Evolutionary conservation across 306 rosid species (phyloP).

Genomic region (Cucumis melo): DNA sequence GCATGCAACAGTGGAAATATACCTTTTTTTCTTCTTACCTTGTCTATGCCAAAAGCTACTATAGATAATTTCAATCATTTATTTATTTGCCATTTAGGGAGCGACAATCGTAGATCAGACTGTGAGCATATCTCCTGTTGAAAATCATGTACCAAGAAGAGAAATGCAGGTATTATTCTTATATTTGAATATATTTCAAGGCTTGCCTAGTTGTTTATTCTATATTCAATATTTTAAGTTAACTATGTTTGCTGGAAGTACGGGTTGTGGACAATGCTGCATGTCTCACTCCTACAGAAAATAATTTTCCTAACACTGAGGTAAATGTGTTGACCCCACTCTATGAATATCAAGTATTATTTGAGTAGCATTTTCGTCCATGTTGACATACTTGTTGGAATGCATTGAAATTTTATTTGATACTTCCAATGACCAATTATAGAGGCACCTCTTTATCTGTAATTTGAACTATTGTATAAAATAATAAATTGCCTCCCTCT

Average conservation of each 20-base stretch:
- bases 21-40: background rate
- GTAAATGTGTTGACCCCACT: constrained; percentile 16
- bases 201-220: background rate
- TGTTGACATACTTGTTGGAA: background rate
- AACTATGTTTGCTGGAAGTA: constrained; percentile 40
- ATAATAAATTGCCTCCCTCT: too few relatives aligned
- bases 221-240: constrained; percentile 3
- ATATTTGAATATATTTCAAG: background rate
- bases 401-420: too few relatives aligned
- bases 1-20: background rate
- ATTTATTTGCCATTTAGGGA: constrained; percentile 35
- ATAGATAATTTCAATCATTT: background rate
- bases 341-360: background rate
- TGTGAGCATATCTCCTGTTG: constrained; percentile 57
- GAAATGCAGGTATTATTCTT: constrained; percentile 29
- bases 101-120: constrained; percentile 85
- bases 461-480: too few relatives aligned
- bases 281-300: constrained; percentile 32
- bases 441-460: too few relatives aligned
- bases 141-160: constrained; percentile 47
- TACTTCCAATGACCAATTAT: too few relatives aligned
- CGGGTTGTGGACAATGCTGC: constrained; percentile 40
- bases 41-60: background rate
- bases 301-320: constrained; percentile 28
- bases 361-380: background rate